These are phyloP conservation scores for Strigomonas culicis DNA, from an alignment of 208 protist genomes.

Conservation along the genomic window DNA sequence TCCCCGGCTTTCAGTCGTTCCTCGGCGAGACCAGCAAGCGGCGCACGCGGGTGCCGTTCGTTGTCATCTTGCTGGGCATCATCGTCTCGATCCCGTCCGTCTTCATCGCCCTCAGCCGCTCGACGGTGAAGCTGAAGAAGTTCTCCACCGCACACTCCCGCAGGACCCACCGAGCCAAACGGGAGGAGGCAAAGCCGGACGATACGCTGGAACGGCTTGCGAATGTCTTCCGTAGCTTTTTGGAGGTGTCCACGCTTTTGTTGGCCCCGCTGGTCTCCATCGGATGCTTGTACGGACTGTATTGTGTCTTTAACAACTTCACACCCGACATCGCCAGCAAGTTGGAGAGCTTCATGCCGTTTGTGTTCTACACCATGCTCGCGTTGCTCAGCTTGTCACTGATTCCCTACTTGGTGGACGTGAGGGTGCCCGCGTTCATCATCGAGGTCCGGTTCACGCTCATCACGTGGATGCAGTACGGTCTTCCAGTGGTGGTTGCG, in stretches of 20 bases:
- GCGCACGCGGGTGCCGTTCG: conserved; percentile 53
- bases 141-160: not conserved
- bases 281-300: conserved; percentile 29
- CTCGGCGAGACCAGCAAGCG: conserved; percentile 15
- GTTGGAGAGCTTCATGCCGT: conserved; percentile 31
- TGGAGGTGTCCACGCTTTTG: conserved; percentile 55
- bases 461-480: conserved; percentile 49
- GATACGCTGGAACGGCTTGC: conserved; percentile 11
- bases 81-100: conserved; percentile 56
- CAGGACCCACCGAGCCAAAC: not conserved
- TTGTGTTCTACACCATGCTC: conserved; percentile 20
- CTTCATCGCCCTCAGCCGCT: conserved; percentile 57
- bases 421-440: conserved; percentile 33
- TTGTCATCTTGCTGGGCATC: conserved; percentile 50
- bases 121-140: conserved; percentile 38
- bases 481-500: conserved; percentile 28
- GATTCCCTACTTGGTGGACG: conserved; percentile 45
- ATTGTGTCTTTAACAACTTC: conserved; percentile 49
- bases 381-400: conserved; percentile 47
- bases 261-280: conserved; percentile 36
- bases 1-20: conserved; percentile 11
- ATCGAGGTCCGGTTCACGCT: conserved; percentile 36
- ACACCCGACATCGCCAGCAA: conserved; percentile 26
- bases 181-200: not conserved
- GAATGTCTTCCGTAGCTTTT: conserved; percentile 28